Base-by-base conservation (phyloP, 2,329 filamentous ascomycete species). In the Paecilomyces variotii region DNA sequence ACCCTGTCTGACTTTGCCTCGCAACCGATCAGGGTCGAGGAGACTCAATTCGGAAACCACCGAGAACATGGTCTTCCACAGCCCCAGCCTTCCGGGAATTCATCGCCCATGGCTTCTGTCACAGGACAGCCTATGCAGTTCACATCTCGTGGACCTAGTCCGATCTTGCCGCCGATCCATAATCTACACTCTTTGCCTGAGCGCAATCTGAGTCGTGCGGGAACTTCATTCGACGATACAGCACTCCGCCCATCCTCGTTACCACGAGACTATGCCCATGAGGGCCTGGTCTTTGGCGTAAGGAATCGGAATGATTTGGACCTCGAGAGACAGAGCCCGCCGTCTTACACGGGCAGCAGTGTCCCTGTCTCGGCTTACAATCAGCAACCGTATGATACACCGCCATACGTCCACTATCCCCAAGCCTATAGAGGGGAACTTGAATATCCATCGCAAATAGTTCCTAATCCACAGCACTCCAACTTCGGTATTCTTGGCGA, bases 401-500 rank as follows among this genome's bases (percentile, higher is more conserved):
- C 68, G 28, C 28, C 57, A 56, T 59, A 61, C 54, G 49, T 49
- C 35, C 56, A 62, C 24, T 58, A 63, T 56, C 58, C 58, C 5
- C 65, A 69, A 63, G 60, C 65, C 2, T 74, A 72, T 52, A 64
- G 64, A 19, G 65, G 63, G 28, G 71, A 74, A 24, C 62, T 66
- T 4, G 74, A 75, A 45, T 71, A 71, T 28, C 70, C 73, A 12
- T 65, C 69, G 6, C 65, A 65, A 26, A 60, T 67, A 49, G 60
- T 72, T 53, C 63, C 65, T 5, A 68, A 68, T 28, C 64, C 67
- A 7, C 69, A 70, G 7, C 70, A 72, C 55, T 68, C 71, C 10
- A 75, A 72, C 56, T 75, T 75, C 53, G 72, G 72, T 9, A 69
- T 74, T 14, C 65, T 76, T 59, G 71, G 72, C 0, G 73, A 75